Evolutionary conservation across 345 rosid genomes (phyloP).

Genomic region (Excoecaria cochinchinensis): DNA sequence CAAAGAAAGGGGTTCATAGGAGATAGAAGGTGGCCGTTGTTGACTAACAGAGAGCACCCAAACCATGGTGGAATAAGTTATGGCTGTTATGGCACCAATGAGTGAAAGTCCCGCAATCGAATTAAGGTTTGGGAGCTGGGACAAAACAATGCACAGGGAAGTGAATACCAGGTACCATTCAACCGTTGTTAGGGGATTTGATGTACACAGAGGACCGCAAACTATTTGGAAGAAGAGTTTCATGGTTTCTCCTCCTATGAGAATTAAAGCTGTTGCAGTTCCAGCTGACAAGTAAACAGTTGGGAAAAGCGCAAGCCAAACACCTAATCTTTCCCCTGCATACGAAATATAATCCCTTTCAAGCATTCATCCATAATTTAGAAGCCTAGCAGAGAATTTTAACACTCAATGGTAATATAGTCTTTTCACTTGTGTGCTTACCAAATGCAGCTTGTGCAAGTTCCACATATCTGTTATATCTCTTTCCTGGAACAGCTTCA

Average conservation of each 20-base stretch:
- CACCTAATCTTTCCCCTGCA: conserved; percentile 84
- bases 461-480: conserved; percentile 94
- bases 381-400: background rate
- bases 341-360: background rate
- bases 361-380: background rate
- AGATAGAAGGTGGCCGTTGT: conserved; percentile 72
- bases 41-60: conserved; percentile 98
- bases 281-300: conserved; percentile 95
- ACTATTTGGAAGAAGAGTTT: conserved; percentile 90
- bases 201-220: conserved; percentile 82
- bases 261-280: conserved; percentile 89
- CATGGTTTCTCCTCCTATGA: conserved; percentile 94
- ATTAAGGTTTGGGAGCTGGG: conserved; percentile 98
- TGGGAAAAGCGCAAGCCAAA: conserved; percentile 93
- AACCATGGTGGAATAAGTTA: conserved; percentile 88
- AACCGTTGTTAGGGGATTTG: conserved; percentile 85
- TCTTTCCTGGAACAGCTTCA: conserved; percentile 94
- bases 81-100: conserved; percentile 90
- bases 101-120: conserved; percentile 95
- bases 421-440: conserved; percentile 27
- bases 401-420: background rate
- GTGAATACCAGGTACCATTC: conserved; percentile 99
- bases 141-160: conserved; percentile 82
- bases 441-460: conserved; percentile 99
- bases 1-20: conserved; percentile 67